Evolutionary conservation across 257 asterid genomes (phyloP), one percentile per base, ranked within the genome.

Genomic region (Thymus quinquecostatus): DNA sequence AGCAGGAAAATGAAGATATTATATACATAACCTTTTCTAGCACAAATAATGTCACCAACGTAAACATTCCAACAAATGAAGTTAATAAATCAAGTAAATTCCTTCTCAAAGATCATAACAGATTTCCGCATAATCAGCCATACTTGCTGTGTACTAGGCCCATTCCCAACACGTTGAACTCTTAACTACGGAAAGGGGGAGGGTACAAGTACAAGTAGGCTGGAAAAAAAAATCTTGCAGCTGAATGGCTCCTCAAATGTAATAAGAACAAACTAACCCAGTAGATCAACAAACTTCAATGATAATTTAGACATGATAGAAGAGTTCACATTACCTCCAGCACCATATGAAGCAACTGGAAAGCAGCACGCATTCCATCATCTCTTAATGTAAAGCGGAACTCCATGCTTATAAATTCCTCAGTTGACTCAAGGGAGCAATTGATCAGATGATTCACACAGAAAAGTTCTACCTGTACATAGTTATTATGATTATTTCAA

Each of bases 331-430:
- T 79, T 87, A 95, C 99, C 99, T 95, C 92, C 69, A 95, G 99
- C 28, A 95, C 99, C 99, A 92, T 95, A 82, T 95, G 99, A 80
- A 95, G 99, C 70, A 95, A 86, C 86, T 95, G 98, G 82, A 95
- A 95, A 79, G 99, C 99, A 66, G 98, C 99, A 73, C 89, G 90
- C 99, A 95, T 95, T 43, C 98, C 99, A 78, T 85, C 74, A 76
- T 92, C 98, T 82, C 97, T 90, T 77, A 95, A 81, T 66, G 98
- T 92, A 79, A 95, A 95, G 56, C 98, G 96, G 62, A 95, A 95
- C 80, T 95, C 99, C 96, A 92, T 95, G 87, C 98, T 90, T 75
- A 95, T 90, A 80, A 92, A 95, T 84, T 95, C 99, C 78, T 95
- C 99, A 12, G 98, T 95, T 44, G 99, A 95, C 87, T 95, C 99